These are phyloP conservation scores for Mycena filopes DNA, from an alignment of 768 basidiomycete species.

Conservation along the genomic window DNA sequence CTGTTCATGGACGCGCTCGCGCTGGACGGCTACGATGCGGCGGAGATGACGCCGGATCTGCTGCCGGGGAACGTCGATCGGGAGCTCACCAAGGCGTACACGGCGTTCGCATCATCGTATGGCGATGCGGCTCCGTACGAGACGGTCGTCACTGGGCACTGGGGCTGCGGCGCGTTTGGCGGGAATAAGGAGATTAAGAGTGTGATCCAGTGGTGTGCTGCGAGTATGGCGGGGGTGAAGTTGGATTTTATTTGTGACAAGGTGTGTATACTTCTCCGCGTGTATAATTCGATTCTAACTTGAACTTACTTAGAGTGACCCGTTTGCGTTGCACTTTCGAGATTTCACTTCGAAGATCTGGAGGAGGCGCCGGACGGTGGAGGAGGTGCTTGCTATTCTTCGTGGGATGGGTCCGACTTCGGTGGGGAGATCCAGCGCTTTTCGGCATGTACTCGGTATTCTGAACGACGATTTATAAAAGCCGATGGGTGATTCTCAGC, in stretches of 20 bases:
- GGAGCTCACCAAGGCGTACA: constrained; percentile 29
- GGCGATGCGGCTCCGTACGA: constrained; percentile 8
- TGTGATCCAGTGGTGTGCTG: constrained; percentile 30
- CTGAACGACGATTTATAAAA: neutral
- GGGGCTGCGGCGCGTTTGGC: constrained; percentile 35
- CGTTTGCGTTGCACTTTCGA: constrained; percentile 7
- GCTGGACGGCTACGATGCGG: constrained; percentile 24
- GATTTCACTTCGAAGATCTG: constrained; percentile 6
- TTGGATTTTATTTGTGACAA: constrained; percentile 26
- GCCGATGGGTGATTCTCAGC: no score
- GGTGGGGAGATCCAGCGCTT: neutral
- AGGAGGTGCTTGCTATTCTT: neutral
- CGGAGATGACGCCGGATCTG: constrained; percentile 14
- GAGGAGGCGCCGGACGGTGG: neutral
- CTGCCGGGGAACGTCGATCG: constrained; percentile 28
- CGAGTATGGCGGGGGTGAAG: constrained; percentile 25
- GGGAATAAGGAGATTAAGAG: constrained; percentile 32
- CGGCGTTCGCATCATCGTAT: constrained; percentile 21
- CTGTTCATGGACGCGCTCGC: constrained; percentile 33
- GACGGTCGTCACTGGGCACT: constrained; percentile 29
- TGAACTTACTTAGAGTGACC: neutral
- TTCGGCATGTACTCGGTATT: neutral
- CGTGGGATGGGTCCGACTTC: constrained; percentile 2
- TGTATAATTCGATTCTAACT: neutral
- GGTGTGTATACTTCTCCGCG: neutral